Evolutionary conservation across 805 yeast genomes (phyloP), one percentile per base, ranked within the genome.

Genomic region (Yarrowia alimentaria): DNA sequence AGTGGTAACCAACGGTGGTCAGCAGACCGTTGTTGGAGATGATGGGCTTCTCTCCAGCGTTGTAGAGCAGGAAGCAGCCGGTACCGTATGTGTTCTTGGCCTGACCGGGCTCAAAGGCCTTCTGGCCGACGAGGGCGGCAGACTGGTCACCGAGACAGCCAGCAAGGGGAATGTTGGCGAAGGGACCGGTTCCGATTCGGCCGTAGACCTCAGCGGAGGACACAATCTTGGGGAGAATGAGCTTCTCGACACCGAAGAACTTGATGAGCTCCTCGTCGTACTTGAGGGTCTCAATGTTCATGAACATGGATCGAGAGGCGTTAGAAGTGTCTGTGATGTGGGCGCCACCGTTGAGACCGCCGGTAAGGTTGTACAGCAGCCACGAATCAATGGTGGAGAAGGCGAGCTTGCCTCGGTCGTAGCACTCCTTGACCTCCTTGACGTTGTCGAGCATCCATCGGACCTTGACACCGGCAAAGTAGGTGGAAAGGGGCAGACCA

Each of bases 51-150:
- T 71, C 67, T 53, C 98, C 98, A 1, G 95, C 85, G 68, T 90
- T 90, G 74, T 84, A 87, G 56, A 91, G 73, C 55, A 90, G 68
- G 73, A 90, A 90, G 65, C 95, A 86, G 55, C 98, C 98, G 1
- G 98, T 90, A 56, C 98, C 98, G 62, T 89, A 90, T 9, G 98
- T 90, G 74, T 95, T 88, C 68, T 90, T 90, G 35, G 96, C 96
- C 35, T 83, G 80, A 52, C 96, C 96, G 34, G 79, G 75, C 56
- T 78, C 74, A 60, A 88, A 79, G 1, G 96, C 96, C 67, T 86
- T 68, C 68, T 90, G 96, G 28, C 97, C 98, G 43, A 89, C 95
- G 55, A 91, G 68, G 1, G 97, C 93, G 2, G 96, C 88, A 52
- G 90, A 80, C 71, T 90, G 98, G 69, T 90, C 98, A 54, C 97